phyloP scores from a whole-genome alignment of 2,329 filamentous ascomycete genomes.

The Alternaria triticimaculans region DNA sequence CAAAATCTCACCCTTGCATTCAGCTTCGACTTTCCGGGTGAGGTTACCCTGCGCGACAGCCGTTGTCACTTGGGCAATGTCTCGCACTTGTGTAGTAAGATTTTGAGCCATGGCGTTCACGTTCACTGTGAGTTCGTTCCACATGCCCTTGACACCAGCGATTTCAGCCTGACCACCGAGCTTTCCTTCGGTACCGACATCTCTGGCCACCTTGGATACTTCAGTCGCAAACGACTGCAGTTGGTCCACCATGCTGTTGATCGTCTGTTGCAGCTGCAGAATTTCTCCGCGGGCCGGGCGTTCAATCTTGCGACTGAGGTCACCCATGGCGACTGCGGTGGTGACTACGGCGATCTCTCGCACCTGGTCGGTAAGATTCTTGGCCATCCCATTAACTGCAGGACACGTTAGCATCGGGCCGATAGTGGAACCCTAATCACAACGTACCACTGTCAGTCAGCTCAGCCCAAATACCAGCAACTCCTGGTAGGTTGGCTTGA shows the following conservation, averaged over 20 bases:
- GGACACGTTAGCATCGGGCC: conserved; percentile 36
- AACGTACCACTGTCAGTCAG: conserved; percentile 69
- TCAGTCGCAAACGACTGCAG: conserved; percentile 70
- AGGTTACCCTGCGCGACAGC: conserved; percentile 60
- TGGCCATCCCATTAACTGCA: conserved; percentile 94
- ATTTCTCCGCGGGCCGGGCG: conserved; percentile 95
- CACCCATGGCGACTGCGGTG: conserved; percentile 90
- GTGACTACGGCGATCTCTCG: conserved; percentile 97
- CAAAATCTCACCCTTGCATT: conserved; percentile 60
- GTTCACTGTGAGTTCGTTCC: conserved; percentile 67
- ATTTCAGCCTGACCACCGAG: conserved; percentile 70
- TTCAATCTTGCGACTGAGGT: conserved; percentile 94
- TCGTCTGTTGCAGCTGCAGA: conserved; percentile 89
- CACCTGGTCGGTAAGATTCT: conserved; percentile 96
- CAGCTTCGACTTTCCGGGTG: conserved; percentile 59
- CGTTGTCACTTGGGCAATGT: conserved; percentile 61
- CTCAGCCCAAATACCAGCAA: conserved; percentile 97
- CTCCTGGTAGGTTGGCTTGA: conserved; percentile 90
- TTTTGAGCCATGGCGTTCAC: conserved; percentile 63
- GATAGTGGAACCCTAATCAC: conserved; percentile 20
- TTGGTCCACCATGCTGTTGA: conserved; percentile 72
- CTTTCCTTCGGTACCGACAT: conserved; percentile 69
- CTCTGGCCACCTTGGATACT: conserved; percentile 68
- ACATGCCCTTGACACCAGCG: conserved; percentile 70
- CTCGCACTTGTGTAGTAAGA: conserved; percentile 60